Percentiles rank a stretch among this genome's conserved stretches.
Conservation (phyloP, 2,329 filamentous ascomycete species). For the Fusarium tricinctum region DNA sequence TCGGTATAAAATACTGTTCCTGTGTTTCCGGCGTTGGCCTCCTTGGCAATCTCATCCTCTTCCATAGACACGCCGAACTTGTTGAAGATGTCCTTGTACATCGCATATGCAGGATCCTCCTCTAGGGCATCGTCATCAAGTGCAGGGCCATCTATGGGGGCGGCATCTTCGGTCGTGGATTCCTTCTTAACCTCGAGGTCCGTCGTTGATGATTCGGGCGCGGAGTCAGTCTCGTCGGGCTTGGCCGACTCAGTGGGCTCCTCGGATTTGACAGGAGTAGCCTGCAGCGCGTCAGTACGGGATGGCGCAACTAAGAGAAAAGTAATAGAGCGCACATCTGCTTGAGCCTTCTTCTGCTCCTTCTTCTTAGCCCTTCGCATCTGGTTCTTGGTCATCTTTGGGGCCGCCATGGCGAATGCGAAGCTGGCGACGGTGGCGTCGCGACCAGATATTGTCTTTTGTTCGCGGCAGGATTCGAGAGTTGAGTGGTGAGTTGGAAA, state of each 20-base stretch:
- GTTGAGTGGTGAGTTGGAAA: constrained; percentile 56
- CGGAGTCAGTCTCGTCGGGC: constrained; percentile 51
- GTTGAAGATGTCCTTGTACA: constrained; percentile 85
- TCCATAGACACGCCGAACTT: constrained; percentile 79
- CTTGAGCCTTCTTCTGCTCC: constrained; percentile 80
- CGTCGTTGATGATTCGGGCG: constrained; percentile 53
- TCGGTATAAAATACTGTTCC: constrained; percentile 87
- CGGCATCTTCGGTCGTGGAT: constrained; percentile 52
- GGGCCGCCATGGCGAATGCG: constrained; percentile 67
- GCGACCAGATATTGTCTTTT: constrained; percentile 47
- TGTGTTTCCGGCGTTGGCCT: constrained; percentile 79
- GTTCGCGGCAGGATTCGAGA: constrained; percentile 51
- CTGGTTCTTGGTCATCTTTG: constrained; percentile 93
- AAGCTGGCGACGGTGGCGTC: constrained; percentile 46
- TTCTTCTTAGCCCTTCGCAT: constrained; percentile 95
- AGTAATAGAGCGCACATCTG: constrained; percentile 60
- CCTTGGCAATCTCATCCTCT: constrained; percentile 74
- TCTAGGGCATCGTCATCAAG: constrained; percentile 70
- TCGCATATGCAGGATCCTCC: constrained; percentile 83
- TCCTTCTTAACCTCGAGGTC: constrained; percentile 61
- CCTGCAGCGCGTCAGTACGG: constrained; percentile 43
- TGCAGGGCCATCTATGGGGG: constrained; percentile 64
- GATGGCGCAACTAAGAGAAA: neutral
- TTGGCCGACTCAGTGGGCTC: constrained; percentile 42
- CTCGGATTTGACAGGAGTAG: constrained; percentile 32